Conservation (phyloP, 2,329 filamentous ascomycete species). For the Colletotrichum musicola region DNA sequence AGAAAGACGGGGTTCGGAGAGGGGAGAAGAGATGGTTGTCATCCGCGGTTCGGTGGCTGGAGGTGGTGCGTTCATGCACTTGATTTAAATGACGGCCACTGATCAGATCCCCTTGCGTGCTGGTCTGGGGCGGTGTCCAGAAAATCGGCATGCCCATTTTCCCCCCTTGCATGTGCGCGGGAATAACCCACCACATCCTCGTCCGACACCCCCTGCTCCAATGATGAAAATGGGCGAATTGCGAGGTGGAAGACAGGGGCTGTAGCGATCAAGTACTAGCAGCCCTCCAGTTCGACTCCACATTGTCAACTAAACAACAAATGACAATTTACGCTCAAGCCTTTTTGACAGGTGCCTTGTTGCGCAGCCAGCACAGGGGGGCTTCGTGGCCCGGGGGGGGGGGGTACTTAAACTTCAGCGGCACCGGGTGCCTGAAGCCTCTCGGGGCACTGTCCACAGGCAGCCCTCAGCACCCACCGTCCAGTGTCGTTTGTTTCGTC, state of each 20-base stretch:
- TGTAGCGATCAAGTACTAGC: not conserved
- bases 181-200: constrained; percentile 31
- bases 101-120: constrained; percentile 17
- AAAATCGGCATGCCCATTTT: not conserved
- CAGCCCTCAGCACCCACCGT: not conserved
- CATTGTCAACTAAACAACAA: not conserved
- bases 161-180: constrained; percentile 32
- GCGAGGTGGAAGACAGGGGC: constrained; percentile 5
- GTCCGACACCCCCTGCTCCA: constrained; percentile 11
- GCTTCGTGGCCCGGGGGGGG: not conserved
- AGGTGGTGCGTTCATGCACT: constrained; percentile 25
- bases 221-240: constrained; percentile 5
- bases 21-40: not conserved
- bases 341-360: constrained; percentile 21
- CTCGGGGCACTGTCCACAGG: constrained; percentile 1
- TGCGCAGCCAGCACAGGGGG: not conserved
- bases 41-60: not conserved
- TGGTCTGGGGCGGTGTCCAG: constrained; percentile 32
- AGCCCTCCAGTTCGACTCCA: not conserved
- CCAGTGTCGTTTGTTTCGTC: constrained; percentile 17
- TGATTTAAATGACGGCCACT: constrained; percentile 17
- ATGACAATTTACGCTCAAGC: not conserved
- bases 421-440: constrained; percentile 10
- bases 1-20: not conserved
- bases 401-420: constrained; percentile 13